Evolutionary conservation across 2,329 filamentous ascomycete species (phyloP), one percentile per base, ranked within the genome.

Genomic region (Hypoxylon sp.): DNA sequence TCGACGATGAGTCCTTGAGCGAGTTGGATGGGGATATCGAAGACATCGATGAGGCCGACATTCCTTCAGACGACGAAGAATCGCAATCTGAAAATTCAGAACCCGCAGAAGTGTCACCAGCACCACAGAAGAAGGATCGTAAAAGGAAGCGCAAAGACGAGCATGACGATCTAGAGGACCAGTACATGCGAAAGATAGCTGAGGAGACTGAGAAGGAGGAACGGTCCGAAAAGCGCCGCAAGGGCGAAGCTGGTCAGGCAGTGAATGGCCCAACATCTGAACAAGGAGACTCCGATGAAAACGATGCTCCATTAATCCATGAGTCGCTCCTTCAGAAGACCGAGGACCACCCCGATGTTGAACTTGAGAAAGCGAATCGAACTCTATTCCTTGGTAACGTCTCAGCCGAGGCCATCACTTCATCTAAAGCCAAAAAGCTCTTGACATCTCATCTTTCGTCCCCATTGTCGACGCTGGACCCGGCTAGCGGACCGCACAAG

Each of bases 341-440:
- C 50, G 82, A 72, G 65, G 81, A 65, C 43, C 80, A 80, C 56
- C 77, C 79, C 56, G 80, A 82, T 21, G 74, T 83, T 21, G 92
- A 97, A 70, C 75, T 97, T 2, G 93, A 97, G 63, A 97, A 97
- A 82, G 92, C 95, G 7, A 88, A 88, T 63, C 91, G 96, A 62
- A 99, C 96, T 5, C 89, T 98, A 45, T 99, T 98, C 81, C 84
- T 99, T 11, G 92, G 92, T 75, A 99, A 99, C 76, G 93, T 99
- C 49, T 94, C 94, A 13, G 90, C 87, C 21, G 85, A 91, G 57
- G 93, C 93, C 45, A 93, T 98, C 75, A 92, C 89, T 52, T 94
- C 92, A 28, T 97, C 97, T 76, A 81, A 89, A 1, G 91, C 90
- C 34, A 94, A 93, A 81, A 97, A 93, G 82, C 86, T 86, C 2